These are phyloP conservation scores for Mycena sanguinolenta DNA, from an alignment of 768 basidiomycete species.

Conservation along the genomic window DNA sequence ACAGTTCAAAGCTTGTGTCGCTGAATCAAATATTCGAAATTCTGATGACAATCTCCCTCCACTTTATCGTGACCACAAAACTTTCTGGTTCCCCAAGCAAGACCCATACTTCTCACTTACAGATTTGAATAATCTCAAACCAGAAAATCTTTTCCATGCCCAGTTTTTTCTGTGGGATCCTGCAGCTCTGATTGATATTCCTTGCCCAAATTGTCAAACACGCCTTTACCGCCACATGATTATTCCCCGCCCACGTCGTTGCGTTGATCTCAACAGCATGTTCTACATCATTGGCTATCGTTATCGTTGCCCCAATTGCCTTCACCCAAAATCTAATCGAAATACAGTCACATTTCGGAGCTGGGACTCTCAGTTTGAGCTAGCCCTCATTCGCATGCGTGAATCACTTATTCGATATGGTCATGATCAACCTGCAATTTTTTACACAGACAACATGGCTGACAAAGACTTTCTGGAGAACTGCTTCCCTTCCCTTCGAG, in stretches of 20 bases:
- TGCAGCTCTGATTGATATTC: not conserved
- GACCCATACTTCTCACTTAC: too few species aligned
- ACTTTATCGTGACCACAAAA: too few species aligned
- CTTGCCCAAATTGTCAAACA: not conserved
- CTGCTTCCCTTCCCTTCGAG: slow-evolving; percentile 36
- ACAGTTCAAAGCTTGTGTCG: too few species aligned
- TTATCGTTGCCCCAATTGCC: slow-evolving; percentile 8
- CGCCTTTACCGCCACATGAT: not conserved
- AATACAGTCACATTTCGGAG: slow-evolving; percentile 1
- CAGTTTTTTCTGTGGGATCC: slow-evolving; percentile 18
- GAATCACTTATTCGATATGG: slow-evolving; percentile 39
- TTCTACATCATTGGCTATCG: slow-evolving; percentile 16
- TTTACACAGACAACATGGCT: slow-evolving; percentile 37
- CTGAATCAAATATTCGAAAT: too few species aligned
- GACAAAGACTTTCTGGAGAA: slow-evolving; percentile 38
- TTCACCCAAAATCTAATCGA: not conserved
- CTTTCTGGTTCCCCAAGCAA: too few species aligned
- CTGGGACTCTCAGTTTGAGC: slow-evolving; percentile 41
- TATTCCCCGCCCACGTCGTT: slow-evolving; percentile 1
- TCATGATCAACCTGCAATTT: slow-evolving; percentile 16
- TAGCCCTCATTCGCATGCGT: slow-evolving; percentile 39
- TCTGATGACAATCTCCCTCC: too few species aligned
- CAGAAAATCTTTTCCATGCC: too few species aligned
- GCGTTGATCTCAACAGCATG: not conserved
- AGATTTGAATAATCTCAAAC: too few species aligned